Evolutionary conservation across 2,329 filamentous ascomycete genomes (phyloP).

Genomic region (Botrytis porri): DNA sequence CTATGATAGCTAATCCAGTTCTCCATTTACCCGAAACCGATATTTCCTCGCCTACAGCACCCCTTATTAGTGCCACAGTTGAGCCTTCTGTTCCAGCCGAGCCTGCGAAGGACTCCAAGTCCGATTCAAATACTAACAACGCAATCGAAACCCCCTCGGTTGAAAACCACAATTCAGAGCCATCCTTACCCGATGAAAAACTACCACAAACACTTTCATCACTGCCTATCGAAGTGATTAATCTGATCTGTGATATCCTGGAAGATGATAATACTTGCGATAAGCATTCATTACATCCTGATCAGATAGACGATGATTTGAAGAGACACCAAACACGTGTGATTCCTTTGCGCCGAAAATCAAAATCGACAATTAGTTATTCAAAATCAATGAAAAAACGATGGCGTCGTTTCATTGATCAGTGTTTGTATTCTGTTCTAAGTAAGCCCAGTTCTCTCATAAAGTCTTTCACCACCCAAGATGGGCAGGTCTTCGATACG

Average conservation of each 20-base stretch:
- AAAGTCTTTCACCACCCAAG: conserved; percentile 53
- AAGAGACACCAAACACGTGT: conserved; percentile 21
- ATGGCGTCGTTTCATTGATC: conserved; percentile 61
- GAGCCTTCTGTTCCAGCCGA: not conserved
- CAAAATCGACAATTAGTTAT: not conserved
- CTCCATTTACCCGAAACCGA: conserved; percentile 23
- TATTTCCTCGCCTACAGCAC: not conserved
- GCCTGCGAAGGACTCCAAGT: not conserved
- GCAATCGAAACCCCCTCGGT: not conserved
- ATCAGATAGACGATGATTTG: conserved; percentile 22
- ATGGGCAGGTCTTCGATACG: conserved; percentile 54
- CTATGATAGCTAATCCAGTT: conserved; percentile 29
- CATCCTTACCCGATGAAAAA: conserved; percentile 1
- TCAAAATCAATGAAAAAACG: conserved; percentile 32
- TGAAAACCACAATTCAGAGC: not conserved
- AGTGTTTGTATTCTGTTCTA: conserved; percentile 62
- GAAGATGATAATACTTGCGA: conserved; percentile 55
- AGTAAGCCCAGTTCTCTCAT: conserved; percentile 55
- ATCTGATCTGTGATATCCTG: conserved; percentile 59
- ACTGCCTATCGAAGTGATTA: conserved; percentile 54
- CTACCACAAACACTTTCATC: conserved; percentile 56
- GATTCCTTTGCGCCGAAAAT: conserved; percentile 9
- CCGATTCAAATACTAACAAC: not conserved
- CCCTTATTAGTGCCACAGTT: not conserved
- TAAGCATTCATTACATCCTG: conserved; percentile 45